Percentiles rank a stretch among this genome's conserved stretches.
These are phyloP conservation scores for Evansstolkia leycettana DNA, from an alignment of 495 filamentous ascomycete species.

Conservation along the genomic window DNA sequence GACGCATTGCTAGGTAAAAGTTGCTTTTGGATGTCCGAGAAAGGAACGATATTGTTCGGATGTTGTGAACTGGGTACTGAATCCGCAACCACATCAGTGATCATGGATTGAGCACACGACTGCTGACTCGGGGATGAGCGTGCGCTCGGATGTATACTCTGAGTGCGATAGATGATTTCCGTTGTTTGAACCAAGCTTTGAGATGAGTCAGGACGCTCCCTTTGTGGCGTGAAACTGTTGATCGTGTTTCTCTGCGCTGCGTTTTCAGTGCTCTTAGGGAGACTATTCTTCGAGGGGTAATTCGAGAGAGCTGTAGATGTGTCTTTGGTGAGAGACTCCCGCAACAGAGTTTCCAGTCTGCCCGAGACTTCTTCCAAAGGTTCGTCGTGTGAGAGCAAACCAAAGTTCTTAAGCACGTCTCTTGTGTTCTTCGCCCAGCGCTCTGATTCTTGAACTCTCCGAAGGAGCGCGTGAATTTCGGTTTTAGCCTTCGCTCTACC, in stretches of 20 bases:
- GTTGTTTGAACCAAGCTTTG: conserved; percentile 6
- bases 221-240: not conserved
- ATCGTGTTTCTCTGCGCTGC: not conserved
- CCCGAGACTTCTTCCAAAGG: conserved; percentile 8
- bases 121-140: not conserved
- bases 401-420: conserved; percentile 6
- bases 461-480: conserved; percentile 14
- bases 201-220: not conserved
- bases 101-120: not conserved
- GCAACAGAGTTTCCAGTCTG: conserved; percentile 9
- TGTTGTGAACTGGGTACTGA: conserved; percentile 1
- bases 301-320: not conserved
- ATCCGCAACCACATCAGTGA: not conserved
- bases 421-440: conserved; percentile 10
- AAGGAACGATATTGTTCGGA: conserved; percentile 13
- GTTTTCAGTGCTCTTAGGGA: not conserved
- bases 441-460: conserved; percentile 18
- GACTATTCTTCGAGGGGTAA: not conserved
- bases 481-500: conserved; percentile 11
- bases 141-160: conserved; percentile 4
- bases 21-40: conserved; percentile 12
- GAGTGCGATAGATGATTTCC: conserved; percentile 8
- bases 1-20: conserved; percentile 4
- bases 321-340: conserved; percentile 1
- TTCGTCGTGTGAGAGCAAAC: conserved; percentile 4